Percentiles rank a stretch among this genome's conserved stretches.
Evolutionary conservation across 1,139 yeast species (phyloP).

Genomic region (Taiozyma sp.): DNA sequence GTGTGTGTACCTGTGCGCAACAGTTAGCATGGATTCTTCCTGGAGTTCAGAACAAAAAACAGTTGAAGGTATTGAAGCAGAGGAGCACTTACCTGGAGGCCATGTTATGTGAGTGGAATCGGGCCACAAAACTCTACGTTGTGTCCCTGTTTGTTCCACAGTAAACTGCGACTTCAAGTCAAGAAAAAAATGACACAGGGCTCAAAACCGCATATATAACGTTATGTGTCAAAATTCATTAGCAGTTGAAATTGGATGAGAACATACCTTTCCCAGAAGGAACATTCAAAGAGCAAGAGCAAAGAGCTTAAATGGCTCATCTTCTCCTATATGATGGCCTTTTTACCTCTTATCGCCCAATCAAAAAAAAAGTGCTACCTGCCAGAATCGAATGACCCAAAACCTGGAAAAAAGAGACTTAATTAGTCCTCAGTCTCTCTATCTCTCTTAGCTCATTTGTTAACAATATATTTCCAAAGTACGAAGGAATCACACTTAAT

Average conservation of each 20-base stretch:
- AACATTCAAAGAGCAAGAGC: not conserved
- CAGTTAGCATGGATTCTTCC: not conserved
- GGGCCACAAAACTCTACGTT: not conserved
- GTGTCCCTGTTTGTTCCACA: not conserved
- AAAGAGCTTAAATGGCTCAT: not conserved
- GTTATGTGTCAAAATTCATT: not conserved
- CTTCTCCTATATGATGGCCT: too few species aligned
- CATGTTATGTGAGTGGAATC: not conserved
- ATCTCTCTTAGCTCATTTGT: too few species aligned
- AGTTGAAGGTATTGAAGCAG: not conserved
- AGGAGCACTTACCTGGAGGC: slow-evolving; percentile 5
- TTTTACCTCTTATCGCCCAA: too few species aligned
- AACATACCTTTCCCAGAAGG: not conserved
- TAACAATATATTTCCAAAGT: not conserved
- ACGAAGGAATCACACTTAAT: not conserved
- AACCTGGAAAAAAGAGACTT: not conserved
- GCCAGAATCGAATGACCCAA: not conserved
- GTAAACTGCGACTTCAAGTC: not conserved
- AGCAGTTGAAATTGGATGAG: too few species aligned
- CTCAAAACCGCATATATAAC: not conserved
- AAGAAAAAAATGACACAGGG: not conserved
- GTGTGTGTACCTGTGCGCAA: slow-evolving; percentile 27
- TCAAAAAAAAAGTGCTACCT: not conserved
- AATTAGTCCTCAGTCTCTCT: not conserved
- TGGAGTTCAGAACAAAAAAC: too few species aligned